phyloP scores from a whole-genome alignment of 768 basidiomycete species.

The Trametes cingulata region DNA sequence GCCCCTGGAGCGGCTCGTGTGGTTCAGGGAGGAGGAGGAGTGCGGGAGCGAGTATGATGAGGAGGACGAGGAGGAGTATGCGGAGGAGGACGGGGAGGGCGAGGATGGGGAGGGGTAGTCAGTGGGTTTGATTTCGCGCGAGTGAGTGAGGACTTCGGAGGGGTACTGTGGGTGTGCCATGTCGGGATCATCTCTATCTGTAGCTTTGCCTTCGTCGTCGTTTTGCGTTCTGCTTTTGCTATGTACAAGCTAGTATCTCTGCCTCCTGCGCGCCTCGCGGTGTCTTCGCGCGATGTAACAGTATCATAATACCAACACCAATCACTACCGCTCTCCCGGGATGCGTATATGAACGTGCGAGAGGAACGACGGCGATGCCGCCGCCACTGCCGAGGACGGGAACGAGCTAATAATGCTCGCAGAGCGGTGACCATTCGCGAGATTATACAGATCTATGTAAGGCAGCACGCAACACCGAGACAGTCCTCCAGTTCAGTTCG shows the following conservation, averaged over 20 bases:
- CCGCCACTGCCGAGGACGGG: too few relatives aligned
- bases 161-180: neutral
- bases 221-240: neutral
- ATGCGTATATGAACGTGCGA: too few relatives aligned
- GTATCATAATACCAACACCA: too few relatives aligned
- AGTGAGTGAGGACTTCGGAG: neutral
- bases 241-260: conserved; percentile 2
- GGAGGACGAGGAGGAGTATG: conserved; percentile 19
- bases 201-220: conserved; percentile 9
- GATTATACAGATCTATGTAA: conserved; percentile 1
- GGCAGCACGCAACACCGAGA: neutral
- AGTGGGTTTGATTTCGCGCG: too few relatives aligned
- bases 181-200: neutral
- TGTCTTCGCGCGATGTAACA: neutral
- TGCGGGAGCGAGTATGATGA: conserved; percentile 22
- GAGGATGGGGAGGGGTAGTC: neutral
- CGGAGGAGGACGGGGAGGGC: conserved; percentile 13
- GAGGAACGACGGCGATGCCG: too few relatives aligned
- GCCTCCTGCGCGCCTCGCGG: neutral
- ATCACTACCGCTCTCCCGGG: neutral
- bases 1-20: conserved; percentile 24
- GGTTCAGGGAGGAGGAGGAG: conserved; percentile 26
- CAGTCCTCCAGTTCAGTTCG: too few relatives aligned
- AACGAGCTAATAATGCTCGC: neutral
- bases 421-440: neutral